A percentile compares a stretch with the other conserved stretches of the same genome.
These are phyloP conservation scores for Lentinula detonsa DNA, from an alignment of 768 basidiomycete genomes.

Conservation along the genomic window DNA sequence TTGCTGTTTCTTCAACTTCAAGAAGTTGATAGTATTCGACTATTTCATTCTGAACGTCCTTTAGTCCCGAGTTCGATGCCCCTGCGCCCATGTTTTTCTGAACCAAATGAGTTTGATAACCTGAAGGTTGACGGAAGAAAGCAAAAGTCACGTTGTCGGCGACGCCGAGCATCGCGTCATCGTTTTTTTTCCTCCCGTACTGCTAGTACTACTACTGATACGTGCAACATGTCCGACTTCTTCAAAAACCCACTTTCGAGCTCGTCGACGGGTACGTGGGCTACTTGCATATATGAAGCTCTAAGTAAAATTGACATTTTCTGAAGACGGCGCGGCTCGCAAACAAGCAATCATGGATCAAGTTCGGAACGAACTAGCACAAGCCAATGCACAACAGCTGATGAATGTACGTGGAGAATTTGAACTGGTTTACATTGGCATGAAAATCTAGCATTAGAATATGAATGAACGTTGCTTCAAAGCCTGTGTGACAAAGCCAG, in stretches of 20 bases:
- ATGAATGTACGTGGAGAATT: slow-evolving; percentile 50
- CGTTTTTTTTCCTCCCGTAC: background rate
- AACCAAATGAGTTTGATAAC: too few species aligned
- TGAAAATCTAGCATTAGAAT: slow-evolving; percentile 42
- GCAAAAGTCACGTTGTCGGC: background rate
- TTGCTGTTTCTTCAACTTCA: slow-evolving; percentile 76
- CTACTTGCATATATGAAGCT: background rate
- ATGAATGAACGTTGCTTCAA: slow-evolving; percentile 71
- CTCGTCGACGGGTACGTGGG: slow-evolving; percentile 21
- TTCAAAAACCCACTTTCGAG: slow-evolving; percentile 30
- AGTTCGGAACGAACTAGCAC: slow-evolving; percentile 63
- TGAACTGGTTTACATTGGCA: background rate
- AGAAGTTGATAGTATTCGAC: slow-evolving; percentile 81
- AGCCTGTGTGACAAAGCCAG: slow-evolving; percentile 76
- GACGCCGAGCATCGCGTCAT: background rate
- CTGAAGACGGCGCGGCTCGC: slow-evolving; percentile 35
- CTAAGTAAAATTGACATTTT: background rate
- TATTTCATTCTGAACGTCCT: slow-evolving; percentile 13
- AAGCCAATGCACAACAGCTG: slow-evolving; percentile 75
- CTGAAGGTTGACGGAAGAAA: background rate
- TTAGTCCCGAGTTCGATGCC: slow-evolving; percentile 47
- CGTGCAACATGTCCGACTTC: slow-evolving; percentile 45
- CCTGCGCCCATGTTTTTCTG: slow-evolving; percentile 54
- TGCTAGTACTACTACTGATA: background rate
- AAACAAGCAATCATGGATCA: slow-evolving; percentile 58